Evolutionary conservation across 2,329 filamentous ascomycete genomes (phyloP), one percentile per base, ranked within the genome.

Genomic region (Phyllosticta citriasiana): DNA sequence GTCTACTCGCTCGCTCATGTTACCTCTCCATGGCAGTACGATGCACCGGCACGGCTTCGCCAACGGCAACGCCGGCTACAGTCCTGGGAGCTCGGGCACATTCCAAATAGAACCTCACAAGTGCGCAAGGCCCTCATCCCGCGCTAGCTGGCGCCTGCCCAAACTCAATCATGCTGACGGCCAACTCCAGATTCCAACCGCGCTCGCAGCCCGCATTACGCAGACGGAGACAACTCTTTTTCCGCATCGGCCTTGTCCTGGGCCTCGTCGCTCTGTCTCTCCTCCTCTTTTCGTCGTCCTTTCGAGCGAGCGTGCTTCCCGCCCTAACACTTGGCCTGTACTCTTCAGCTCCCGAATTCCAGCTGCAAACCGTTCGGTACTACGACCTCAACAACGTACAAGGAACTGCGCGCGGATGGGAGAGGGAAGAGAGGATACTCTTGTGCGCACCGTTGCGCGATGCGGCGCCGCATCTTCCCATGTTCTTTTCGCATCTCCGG

Each of bases 401-500:
- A 72, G 94, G 94, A 54, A 94, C 91, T 7, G 90, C 89, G 58
- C 86, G 89, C 66, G 95, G 94, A 5, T 99, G 94, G 94, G 93
- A 97, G 75, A 84, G 91, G 63, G 94, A 96, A 73, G 94, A 99
- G 77, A 86, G 94, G 65, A 96, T 99, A 66, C 81, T 99, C 33
- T 83, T 99, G 62, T 97, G 94, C 74, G 94, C 96, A 16, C 94
- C 94, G 53, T 83, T 99, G 60, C 85, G 94, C 74, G 95, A 99
- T 74, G 94, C 94, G 54, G 87, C 95, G 70, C 82, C 89, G 26
- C 94, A 99, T 80, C 78, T 99, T 56, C 84, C 88, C 64, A 97
- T 99, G 93, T 97, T 99, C 82, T 99, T 99, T 77, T 88, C 88
- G n/a, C 95, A 99, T 72, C 81, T 99, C 62, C 87, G 86, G 67